phyloP scores from a whole-genome alignment of 176 grass and related monocot genomes.

The Tuctoria greenei region DNA sequence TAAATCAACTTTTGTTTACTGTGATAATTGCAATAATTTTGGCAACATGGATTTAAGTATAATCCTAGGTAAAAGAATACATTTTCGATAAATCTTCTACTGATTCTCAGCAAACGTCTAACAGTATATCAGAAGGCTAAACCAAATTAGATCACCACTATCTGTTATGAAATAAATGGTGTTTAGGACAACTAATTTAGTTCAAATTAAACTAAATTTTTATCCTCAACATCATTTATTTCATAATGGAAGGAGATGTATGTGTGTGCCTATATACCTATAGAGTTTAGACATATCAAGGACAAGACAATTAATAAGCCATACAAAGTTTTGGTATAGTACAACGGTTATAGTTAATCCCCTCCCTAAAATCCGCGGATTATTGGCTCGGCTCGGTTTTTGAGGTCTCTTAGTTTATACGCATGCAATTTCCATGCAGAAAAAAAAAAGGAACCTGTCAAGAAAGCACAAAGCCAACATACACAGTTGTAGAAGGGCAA shows the following conservation, averaged over 20 bases:
- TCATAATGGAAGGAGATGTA: no score
- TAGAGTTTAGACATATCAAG: not conserved
- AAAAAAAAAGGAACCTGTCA: constrained; percentile 12
- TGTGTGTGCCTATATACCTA: no score
- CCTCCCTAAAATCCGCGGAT: constrained; percentile 30
- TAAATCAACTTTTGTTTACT: no score
- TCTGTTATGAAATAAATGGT: no score
- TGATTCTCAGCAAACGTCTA: no score
- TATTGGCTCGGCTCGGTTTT: constrained; percentile 32
- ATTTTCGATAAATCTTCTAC: no score
- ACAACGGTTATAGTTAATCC: not conserved
- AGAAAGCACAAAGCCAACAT: constrained; percentile 14
- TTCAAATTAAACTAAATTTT: no score
- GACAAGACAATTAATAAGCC: constrained; percentile 10
- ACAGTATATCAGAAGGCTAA: not conserved
- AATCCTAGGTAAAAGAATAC: no score
- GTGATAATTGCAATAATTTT: no score
- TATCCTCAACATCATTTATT: no score
- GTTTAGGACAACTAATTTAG: no score
- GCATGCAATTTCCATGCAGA: constrained; percentile 21
- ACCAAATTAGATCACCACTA: not conserved
- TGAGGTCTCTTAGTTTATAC: constrained; percentile 29
- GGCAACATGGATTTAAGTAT: no score
- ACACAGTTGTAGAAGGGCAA: constrained; percentile 11
- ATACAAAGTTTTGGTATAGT: constrained; percentile 36